phyloP scores from a whole-genome alignment of 2,329 filamentous ascomycete genomes.

The Dendryphion nanum region DNA sequence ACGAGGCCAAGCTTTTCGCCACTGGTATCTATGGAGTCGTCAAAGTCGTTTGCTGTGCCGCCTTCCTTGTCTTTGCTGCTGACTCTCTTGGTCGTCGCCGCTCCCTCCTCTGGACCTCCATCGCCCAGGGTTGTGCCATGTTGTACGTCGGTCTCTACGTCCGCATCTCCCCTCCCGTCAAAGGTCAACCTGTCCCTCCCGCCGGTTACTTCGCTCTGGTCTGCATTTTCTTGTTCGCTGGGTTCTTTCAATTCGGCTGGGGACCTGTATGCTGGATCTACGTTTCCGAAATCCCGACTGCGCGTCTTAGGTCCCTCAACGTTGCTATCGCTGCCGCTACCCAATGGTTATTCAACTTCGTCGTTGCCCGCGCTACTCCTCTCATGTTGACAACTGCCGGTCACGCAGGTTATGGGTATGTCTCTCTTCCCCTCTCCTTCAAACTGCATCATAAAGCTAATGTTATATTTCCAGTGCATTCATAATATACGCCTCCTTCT shows the following conservation, averaged over 20 bases:
- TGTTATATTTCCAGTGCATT: conserved; percentile 59
- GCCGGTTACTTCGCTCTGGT: conserved; percentile 70
- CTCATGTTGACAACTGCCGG: conserved; percentile 63
- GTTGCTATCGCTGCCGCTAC: conserved; percentile 67
- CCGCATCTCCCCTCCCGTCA: conserved; percentile 58
- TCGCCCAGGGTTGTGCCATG: conserved; percentile 62
- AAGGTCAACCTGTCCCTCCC: conserved; percentile 55
- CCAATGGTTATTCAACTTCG: conserved; percentile 74
- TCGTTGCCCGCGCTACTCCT: conserved; percentile 66
- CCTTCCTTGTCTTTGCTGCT: conserved; percentile 66
- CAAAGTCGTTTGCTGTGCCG: conserved; percentile 63
- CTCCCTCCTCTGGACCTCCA: conserved; percentile 63
- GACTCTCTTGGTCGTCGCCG: conserved; percentile 67
- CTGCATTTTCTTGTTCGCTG: conserved; percentile 71
- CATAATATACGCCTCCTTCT: conserved; percentile 67
- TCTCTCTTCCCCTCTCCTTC: conserved; percentile 4
- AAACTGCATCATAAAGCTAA: conserved; percentile 19
- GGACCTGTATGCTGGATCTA: conserved; percentile 73
- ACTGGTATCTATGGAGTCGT: conserved; percentile 73
- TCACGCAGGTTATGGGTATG: conserved; percentile 48
- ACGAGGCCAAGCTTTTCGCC: conserved; percentile 63
- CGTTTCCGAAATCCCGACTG: conserved; percentile 67
- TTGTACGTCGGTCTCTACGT: conserved; percentile 72
- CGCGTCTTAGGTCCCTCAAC: conserved; percentile 64
- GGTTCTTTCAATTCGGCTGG: conserved; percentile 62